Evolutionary conservation across 177 flowering plant species (phyloP).

Genomic region (Vitis hybrid): DNA sequence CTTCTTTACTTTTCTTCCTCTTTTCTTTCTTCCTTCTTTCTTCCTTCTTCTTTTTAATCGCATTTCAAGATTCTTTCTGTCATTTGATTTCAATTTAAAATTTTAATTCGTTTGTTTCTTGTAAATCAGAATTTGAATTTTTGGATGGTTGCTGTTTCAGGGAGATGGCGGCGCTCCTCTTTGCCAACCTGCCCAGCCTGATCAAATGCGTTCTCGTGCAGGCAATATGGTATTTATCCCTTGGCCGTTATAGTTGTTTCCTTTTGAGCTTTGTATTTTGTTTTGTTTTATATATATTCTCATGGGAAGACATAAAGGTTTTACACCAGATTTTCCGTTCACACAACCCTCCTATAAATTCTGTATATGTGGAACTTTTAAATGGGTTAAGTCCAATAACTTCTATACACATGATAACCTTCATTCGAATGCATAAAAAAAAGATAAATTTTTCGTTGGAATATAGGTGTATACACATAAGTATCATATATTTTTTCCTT

Average conservation of each 20-base stretch:
- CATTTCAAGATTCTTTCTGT: too few species aligned
- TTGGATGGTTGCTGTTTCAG: conserved; percentile 20
- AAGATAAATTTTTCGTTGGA: too few species aligned
- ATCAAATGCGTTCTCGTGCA: conserved; percentile 37
- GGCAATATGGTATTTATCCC: conserved; percentile 36
- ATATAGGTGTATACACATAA: too few species aligned
- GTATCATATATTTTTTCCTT: too few species aligned
- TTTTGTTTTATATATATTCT: not conserved
- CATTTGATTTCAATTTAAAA: not conserved
- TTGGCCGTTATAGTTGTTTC: not conserved
- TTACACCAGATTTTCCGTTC: too few species aligned
- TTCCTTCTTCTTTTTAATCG: not conserved
- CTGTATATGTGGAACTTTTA: too few species aligned
- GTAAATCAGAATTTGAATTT: conserved; percentile 1
- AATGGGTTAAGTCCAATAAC: too few species aligned
- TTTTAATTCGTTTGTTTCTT: not conserved
- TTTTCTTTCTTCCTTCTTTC: not conserved
- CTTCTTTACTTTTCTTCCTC: not conserved
- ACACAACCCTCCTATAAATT: too few species aligned
- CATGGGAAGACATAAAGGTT: not conserved
- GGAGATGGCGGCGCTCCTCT: conserved; percentile 32
- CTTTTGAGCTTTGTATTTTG: not conserved
- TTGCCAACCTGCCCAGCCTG: conserved; percentile 21
- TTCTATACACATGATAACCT: too few species aligned
- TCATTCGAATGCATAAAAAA: too few species aligned